These are phyloP conservation scores for Aegilops bicornis DNA, from an alignment of 176 grass and related monocot genomes.

Conservation along the genomic window DNA sequence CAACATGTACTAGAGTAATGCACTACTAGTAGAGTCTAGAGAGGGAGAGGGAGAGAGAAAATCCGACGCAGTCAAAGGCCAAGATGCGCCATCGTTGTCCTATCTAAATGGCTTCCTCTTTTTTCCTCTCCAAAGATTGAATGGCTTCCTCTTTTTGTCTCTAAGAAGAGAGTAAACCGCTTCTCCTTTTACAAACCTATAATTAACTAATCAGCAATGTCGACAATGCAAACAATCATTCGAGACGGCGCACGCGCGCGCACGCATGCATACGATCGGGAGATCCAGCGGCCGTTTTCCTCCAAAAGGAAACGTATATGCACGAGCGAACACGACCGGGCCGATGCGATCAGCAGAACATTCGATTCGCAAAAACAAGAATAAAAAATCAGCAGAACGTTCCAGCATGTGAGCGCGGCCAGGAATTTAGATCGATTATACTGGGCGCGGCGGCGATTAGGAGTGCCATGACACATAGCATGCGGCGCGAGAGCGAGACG, in stretches of 20 bases:
- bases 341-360: background rate
- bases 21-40: background rate
- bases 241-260: background rate
- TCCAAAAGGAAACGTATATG: background rate
- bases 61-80: conserved; percentile 30
- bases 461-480: background rate
- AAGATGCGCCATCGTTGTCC: conserved; percentile 25
- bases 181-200: background rate
- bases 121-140: background rate
- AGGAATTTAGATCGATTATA: background rate
- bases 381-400: background rate
- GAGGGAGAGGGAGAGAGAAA: background rate
- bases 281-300: background rate
- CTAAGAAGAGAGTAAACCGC: background rate
- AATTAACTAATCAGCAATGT: conserved; percentile 3
- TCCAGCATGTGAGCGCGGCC: background rate
- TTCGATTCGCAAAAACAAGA: no score
- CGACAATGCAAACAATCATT: conserved; percentile 11
- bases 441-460: no score
- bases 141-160: background rate
- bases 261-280: background rate
- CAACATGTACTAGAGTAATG: background rate
- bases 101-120: conserved; percentile 15
- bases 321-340: background rate
- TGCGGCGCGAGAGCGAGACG: background rate